These are phyloP conservation scores for Protomyces lactucae-debilis DNA, from an alignment of 1,139 yeast genomes.

Conservation along the genomic window DNA sequence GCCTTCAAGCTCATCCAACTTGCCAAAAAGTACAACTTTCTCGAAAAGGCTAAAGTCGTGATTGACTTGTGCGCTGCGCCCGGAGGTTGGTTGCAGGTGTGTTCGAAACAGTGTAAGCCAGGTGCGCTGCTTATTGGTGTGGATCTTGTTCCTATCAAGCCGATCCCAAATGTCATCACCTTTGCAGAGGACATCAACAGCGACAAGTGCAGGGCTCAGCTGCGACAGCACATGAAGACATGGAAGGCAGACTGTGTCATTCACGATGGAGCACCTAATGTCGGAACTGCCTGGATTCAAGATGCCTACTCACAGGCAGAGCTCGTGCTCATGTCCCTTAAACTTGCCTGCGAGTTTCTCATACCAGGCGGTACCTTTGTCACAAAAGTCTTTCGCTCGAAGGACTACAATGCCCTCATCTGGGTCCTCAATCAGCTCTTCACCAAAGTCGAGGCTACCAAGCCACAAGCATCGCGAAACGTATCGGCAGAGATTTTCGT, in stretches of 20 bases:
- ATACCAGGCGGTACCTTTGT: slow-evolving; percentile 93
- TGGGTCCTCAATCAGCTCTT: slow-evolving; percentile 97
- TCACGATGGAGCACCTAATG: slow-evolving; percentile 99
- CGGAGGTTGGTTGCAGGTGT: slow-evolving; percentile 87
- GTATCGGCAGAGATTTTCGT: slow-evolving; percentile 99
- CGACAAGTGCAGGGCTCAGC: slow-evolving; percentile 89
- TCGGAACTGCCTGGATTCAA: slow-evolving; percentile 98
- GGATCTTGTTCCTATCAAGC: slow-evolving; percentile 93
- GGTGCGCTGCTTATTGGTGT: slow-evolving; percentile 94
- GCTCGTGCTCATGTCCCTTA: slow-evolving; percentile 85
- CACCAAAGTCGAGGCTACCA: slow-evolving; percentile 95
- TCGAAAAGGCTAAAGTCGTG: slow-evolving; percentile 93
- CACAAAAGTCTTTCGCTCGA: slow-evolving; percentile 93
- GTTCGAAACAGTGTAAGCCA: slow-evolving; percentile 84
- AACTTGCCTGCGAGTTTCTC: slow-evolving; percentile 90
- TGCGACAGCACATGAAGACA: slow-evolving; percentile 93
- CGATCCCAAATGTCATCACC: slow-evolving; percentile 87
- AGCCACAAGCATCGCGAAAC: slow-evolving; percentile 93
- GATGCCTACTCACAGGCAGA: slow-evolving; percentile 99
- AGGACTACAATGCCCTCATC: slow-evolving; percentile 91
- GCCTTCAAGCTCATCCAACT: slow-evolving; percentile 92
- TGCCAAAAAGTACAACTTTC: slow-evolving; percentile 89
- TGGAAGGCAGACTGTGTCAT: slow-evolving; percentile 97
- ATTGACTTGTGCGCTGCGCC: slow-evolving; percentile 99
- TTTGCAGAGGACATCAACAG: slow-evolving; percentile 97